Conservation (phyloP, 306 rosid species). For the Corylus heterophylla region DNA sequence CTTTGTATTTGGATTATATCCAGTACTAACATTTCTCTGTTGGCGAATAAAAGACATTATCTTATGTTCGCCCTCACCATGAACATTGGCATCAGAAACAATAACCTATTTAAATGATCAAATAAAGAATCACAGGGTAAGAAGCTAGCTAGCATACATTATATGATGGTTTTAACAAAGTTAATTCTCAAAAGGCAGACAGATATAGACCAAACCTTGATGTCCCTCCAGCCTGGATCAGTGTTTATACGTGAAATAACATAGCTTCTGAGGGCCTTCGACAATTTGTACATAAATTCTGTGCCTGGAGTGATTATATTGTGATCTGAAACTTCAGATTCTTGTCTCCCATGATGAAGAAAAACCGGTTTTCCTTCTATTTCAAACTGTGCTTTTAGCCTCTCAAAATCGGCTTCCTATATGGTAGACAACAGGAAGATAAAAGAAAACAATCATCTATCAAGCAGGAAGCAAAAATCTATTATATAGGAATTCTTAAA, state of each 20-base stretch:
- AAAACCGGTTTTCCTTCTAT: conserved; percentile 47
- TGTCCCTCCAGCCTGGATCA: conserved; percentile 41
- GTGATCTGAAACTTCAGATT: conserved; percentile 38
- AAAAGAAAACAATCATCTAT: background rate
- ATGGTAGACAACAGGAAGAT: background rate
- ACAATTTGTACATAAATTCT: conserved; percentile 50
- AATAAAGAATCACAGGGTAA: background rate
- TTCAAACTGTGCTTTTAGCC: conserved; percentile 34
- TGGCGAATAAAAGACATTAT: conserved; percentile 44
- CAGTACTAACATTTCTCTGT: conserved; percentile 33
- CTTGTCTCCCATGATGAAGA: background rate
- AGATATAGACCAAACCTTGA: conserved; percentile 30
- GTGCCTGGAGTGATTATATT: conserved; percentile 66
- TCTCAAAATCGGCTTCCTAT: conserved; percentile 46
- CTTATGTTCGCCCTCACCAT: conserved; percentile 76
- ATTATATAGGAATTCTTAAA: too few species aligned
- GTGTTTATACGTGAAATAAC: conserved; percentile 22
- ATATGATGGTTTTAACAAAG: too few species aligned
- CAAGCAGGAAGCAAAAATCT: too few species aligned
- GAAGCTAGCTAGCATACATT: too few species aligned
- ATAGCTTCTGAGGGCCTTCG: conserved; percentile 42
- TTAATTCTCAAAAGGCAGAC: too few species aligned
- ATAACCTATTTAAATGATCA: conserved; percentile 36
- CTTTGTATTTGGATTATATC: conserved; percentile 45
- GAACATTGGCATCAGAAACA: conserved; percentile 63